phyloP scores from a whole-genome alignment of 208 protist genomes.

The Dictyostelium gargantuum region DNA sequence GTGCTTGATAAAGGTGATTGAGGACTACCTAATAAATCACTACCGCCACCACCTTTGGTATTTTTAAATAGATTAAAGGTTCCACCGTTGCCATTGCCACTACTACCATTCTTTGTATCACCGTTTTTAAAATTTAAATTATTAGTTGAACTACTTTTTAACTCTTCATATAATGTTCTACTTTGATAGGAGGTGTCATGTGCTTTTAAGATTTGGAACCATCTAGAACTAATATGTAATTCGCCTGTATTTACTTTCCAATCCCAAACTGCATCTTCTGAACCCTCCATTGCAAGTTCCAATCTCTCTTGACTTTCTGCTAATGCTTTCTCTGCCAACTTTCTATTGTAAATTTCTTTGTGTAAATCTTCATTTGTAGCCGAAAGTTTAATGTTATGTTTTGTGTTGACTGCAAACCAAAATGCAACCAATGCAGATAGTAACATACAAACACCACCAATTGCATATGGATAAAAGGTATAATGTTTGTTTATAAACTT shows the following conservation, averaged over 20 bases:
- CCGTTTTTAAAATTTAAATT: background rate
- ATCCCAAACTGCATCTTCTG: conserved; percentile 53
- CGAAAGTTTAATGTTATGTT: conserved; percentile 35
- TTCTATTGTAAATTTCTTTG: conserved; percentile 57
- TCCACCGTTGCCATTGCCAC: background rate
- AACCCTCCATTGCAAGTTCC: conserved; percentile 45
- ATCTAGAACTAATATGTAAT: conserved; percentile 30
- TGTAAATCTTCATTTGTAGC: conserved; percentile 36
- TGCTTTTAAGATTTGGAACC: conserved; percentile 46
- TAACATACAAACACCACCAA: conserved; percentile 47
- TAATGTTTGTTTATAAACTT: conserved; percentile 35
- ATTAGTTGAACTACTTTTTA: background rate
- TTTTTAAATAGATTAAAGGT: background rate
- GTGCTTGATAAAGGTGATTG: background rate
- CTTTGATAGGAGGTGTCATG: background rate
- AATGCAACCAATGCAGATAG: conserved; percentile 1
- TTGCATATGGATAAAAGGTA: conserved; percentile 28
- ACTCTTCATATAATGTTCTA: conserved; percentile 7
- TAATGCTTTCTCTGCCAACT: conserved; percentile 17
- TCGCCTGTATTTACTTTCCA: conserved; percentile 55
- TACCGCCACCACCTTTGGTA: background rate
- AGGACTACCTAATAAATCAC: background rate
- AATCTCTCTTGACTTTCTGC: conserved; percentile 40
- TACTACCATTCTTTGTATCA: background rate
- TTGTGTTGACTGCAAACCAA: conserved; percentile 46